Evolutionary conservation across 495 filamentous ascomycete species (phyloP).

Genomic region (Rhypophila decipiens): DNA sequence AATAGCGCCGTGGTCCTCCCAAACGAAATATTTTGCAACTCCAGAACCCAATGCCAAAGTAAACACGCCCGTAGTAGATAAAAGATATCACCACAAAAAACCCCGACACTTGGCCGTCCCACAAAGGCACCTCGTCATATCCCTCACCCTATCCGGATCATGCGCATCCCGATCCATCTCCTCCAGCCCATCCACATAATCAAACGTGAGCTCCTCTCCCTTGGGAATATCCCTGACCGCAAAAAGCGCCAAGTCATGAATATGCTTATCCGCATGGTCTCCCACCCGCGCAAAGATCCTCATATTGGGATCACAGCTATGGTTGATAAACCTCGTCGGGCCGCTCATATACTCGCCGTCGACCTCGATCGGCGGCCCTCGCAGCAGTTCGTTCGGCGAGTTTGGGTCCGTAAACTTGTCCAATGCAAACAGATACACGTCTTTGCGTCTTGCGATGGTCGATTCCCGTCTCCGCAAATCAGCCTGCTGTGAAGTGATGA

Average conservation of each 20-base stretch:
- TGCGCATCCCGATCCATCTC: constrained; percentile 43
- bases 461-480: constrained; percentile 53
- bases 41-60: too few relatives aligned
- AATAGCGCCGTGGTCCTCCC: too few relatives aligned
- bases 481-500: constrained; percentile 68
- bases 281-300: constrained; percentile 76
- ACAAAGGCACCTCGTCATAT: constrained; percentile 60
- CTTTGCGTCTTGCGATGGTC: constrained; percentile 40
- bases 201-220: constrained; percentile 76
- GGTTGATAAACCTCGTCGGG: constrained; percentile 67
- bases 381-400: constrained; percentile 35
- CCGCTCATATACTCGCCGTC: constrained; percentile 52
- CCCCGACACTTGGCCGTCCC: constrained; percentile 59
- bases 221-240: constrained; percentile 61
- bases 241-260: constrained; percentile 89
- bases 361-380: constrained; percentile 40
- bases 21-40: too few relatives aligned
- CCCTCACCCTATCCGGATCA: constrained; percentile 37
- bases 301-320: constrained; percentile 68
- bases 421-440: constrained; percentile 74
- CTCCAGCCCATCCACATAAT: constrained; percentile 61
- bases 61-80: too few relatives aligned
- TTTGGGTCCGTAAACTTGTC: constrained; percentile 64
- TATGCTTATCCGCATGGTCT: constrained; percentile 62
- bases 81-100: constrained; percentile 62